Base-by-base conservation (phyloP, 2,329 filamentous ascomycete genomes). In the Aspergillus viridinutans region DNA sequence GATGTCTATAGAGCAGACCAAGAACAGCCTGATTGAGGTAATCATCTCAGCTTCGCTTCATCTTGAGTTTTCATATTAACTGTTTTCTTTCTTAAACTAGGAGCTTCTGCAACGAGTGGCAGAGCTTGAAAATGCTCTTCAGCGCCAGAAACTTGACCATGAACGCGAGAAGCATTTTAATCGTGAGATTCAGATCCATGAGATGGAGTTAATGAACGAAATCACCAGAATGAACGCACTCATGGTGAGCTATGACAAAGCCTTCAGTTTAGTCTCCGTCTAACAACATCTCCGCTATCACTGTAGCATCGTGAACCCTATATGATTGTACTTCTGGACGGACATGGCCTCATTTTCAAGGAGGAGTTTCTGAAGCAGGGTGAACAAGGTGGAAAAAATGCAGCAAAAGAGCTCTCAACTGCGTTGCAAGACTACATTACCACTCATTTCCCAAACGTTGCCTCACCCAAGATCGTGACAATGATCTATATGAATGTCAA, bases 401-500 rank as follows among this genome's bases (percentile, higher is more conserved):
- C 82, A 38, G 83, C 81, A n/a, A 74, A 72, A 40, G 67, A 76
- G 35, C 74, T 85, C n/a, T 74, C 76, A 57, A 66, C 68, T 35
- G 69, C 72, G 4, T 68, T 84, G 35, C 68, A 72, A 43, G 63
- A 74, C 38, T 81, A 80, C 63, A 67, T 82, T 12, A 66, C 75
- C 17, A 57, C 69, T 47, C 71, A 71, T 50, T 68, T 80, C 17
- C 69, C 72, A 1, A 72, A 74, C 50, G 67, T 83, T 43, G 72
- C 74, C 1, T 68, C 72, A 2, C 74, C 76, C 23, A 82, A 80
- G 61, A 74, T 84, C 63, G 73, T 82, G 47, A 77, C 77, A 26
- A 78, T 78, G 58, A 72, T 85, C 56, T 85, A 83, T 68, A 76
- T 80, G 60, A 83, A 85, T 66, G 68, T 83, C 49, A 78, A 76